phyloP scores from a whole-genome alignment of 2,329 filamentous ascomycete species.

The Onygenales sp. region DNA sequence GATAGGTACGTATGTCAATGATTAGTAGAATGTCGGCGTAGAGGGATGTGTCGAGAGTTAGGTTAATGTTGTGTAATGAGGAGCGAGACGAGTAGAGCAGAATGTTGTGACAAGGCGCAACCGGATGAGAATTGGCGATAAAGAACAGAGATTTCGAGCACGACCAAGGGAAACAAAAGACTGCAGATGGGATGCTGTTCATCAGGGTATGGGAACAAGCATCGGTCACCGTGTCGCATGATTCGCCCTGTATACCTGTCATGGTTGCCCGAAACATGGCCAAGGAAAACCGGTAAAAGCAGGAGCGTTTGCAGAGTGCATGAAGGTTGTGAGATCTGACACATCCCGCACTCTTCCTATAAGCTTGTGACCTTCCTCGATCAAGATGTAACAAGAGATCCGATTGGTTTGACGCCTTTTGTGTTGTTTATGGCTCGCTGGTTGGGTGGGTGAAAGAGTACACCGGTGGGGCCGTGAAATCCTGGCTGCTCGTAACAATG shows the following conservation, averaged over 20 bases:
- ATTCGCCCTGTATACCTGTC: background rate
- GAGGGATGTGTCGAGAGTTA: background rate
- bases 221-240: constrained; percentile 4
- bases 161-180: background rate
- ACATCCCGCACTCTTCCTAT: background rate
- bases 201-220: background rate
- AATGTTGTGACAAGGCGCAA: background rate
- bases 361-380: background rate
- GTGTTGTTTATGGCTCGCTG: constrained; percentile 14
- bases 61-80: constrained; percentile 1
- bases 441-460: constrained; percentile 24
- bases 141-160: background rate
- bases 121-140: background rate
- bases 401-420: background rate
- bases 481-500: background rate
- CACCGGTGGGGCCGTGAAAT: constrained; percentile 14
- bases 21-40: background rate
- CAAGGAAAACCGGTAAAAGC: background rate
- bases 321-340: background rate
- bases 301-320: background rate
- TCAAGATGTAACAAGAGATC: background rate
- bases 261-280: constrained; percentile 1
- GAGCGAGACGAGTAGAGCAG: background rate
- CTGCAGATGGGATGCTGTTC: background rate
- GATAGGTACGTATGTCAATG: background rate